A percentile compares a stretch with the other conserved stretches of the same genome.
phyloP scores from a whole-genome alignment of 1,284 basidiomycete genomes.

The Peniophora sp. region DNA sequence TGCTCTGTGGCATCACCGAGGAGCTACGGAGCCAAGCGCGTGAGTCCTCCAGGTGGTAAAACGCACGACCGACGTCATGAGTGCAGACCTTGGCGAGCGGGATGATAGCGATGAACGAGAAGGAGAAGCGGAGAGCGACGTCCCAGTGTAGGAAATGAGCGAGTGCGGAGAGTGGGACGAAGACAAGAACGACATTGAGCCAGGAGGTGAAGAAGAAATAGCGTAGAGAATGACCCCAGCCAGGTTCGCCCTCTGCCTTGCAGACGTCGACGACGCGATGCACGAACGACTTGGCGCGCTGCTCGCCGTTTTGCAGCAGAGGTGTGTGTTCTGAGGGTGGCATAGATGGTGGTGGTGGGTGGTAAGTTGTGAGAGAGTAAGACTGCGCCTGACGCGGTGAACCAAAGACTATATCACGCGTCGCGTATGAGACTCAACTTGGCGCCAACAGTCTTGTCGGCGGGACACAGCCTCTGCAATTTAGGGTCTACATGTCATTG shows the following conservation, averaged over 20 bases:
- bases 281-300: slow-evolving; percentile 24
- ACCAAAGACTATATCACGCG: too few relatives aligned
- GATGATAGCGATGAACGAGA: slow-evolving; percentile 82
- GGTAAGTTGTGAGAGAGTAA: background rate
- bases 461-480: too few relatives aligned
- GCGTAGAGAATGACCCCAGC: slow-evolving; percentile 52
- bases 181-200: slow-evolving; percentile 73
- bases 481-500: too few relatives aligned
- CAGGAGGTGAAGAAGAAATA: slow-evolving; percentile 69
- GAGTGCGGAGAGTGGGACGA: slow-evolving; percentile 63
- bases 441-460: too few relatives aligned
- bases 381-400: too few relatives aligned
- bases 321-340: slow-evolving; percentile 25
- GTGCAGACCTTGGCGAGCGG: slow-evolving; percentile 72
- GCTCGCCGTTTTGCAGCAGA: slow-evolving; percentile 34
- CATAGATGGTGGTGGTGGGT: background rate
- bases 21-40: slow-evolving; percentile 26
- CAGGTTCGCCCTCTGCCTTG: slow-evolving; percentile 53
- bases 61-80: background rate
- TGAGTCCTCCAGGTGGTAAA: slow-evolving; percentile 2
- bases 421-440: too few relatives aligned
- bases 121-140: slow-evolving; percentile 74
- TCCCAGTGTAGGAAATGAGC: slow-evolving; percentile 67
- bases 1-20: slow-evolving; percentile 87
- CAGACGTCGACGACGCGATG: slow-evolving; percentile 35